Percentiles rank a stretch among this genome's conserved stretches.
Conservation (phyloP, 192 early-diverging fungal genomes). For the Backusella parvicylindrica region DNA sequence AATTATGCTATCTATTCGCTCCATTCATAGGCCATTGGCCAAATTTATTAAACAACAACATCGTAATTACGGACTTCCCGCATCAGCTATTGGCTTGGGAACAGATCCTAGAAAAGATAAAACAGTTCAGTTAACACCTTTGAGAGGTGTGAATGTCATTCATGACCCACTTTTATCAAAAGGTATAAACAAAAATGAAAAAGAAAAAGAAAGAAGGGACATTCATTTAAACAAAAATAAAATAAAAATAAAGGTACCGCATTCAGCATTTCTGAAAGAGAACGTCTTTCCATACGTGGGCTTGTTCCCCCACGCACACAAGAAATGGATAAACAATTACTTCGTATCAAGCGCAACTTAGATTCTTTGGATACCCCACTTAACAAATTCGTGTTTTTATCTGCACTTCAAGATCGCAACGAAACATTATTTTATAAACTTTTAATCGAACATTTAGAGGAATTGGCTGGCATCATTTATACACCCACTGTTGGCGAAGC, state of each 20-base stretch:
- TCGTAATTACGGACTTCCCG: constrained; percentile 3
- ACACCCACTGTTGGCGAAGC: constrained; percentile 54
- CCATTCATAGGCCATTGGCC: neutral
- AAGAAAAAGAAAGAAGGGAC: neutral
- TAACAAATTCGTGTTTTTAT: constrained; percentile 50
- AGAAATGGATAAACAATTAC: constrained; percentile 56
- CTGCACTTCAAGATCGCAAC: constrained; percentile 53
- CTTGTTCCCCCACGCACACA: constrained; percentile 50
- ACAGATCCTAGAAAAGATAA: constrained; percentile 34
- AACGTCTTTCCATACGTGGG: constrained; percentile 50
- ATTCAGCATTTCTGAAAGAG: constrained; percentile 47
- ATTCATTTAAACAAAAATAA: neutral
- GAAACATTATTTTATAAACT: constrained; percentile 52
- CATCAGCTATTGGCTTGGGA: constrained; percentile 9
- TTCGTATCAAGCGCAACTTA: constrained; percentile 49
- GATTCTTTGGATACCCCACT: constrained; percentile 44
- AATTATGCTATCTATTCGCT: neutral
- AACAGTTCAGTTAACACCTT: constrained; percentile 27
- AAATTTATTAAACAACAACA: neutral
- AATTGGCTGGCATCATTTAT: constrained; percentile 52
- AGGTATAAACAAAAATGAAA: constrained; percentile 19
- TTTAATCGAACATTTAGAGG: constrained; percentile 46
- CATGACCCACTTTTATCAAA: constrained; percentile 53
- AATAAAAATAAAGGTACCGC: constrained; percentile 36
- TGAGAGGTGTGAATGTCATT: constrained; percentile 45